Evolutionary conservation across 768 basidiomycete species (phyloP), one percentile per base, ranked within the genome.

Genomic region (Boletus rubroflammeus): DNA sequence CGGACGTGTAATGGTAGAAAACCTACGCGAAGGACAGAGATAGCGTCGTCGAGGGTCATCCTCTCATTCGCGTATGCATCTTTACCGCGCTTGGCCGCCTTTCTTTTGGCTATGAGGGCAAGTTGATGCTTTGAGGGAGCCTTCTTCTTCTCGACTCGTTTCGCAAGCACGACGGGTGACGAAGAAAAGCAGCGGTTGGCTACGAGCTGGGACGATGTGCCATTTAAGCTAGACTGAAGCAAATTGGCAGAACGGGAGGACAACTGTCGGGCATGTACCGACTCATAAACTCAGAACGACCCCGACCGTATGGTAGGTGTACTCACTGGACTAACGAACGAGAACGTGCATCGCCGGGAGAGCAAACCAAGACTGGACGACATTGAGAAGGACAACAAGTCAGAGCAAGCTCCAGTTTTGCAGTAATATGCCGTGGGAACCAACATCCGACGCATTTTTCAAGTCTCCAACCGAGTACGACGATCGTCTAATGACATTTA

Each of bases 1-100:
- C 14, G 48, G 57, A 50, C 3, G 32, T 29, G 42, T 42, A 47
- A 42, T 19, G 21, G 46, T 15, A 19, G 40, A 31, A 31, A 45
- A 75, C 85, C 57, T 64, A 88, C 88, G 54, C 88, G 84, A 56
- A 92, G 75, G 36, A 90, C 84, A 17, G 78, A 70, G 58, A 92
- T 80, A 35, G 90, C 90, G 41, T 86, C 81, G 19, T 70, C 55
- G 39, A 92, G 75, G 8, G 82, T 73, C 71, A 91, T 80, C 66
- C 83, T 86, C 64, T 90, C 85, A 13, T 74, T 67, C 56, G 83
- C 81, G 54, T 84, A 85, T 13, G 84, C 76, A 51, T 75, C 76
- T 67, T 80, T 82, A 26, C 72, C 74, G 15, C 77, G 76, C 52
- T 81, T 73, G 9, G 78, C 76, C 10, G 82, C 83, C 58, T 78